Base-by-base conservation (phyloP, 495 filamentous ascomycete genomes). In the Daldinia decipiens region DNA sequence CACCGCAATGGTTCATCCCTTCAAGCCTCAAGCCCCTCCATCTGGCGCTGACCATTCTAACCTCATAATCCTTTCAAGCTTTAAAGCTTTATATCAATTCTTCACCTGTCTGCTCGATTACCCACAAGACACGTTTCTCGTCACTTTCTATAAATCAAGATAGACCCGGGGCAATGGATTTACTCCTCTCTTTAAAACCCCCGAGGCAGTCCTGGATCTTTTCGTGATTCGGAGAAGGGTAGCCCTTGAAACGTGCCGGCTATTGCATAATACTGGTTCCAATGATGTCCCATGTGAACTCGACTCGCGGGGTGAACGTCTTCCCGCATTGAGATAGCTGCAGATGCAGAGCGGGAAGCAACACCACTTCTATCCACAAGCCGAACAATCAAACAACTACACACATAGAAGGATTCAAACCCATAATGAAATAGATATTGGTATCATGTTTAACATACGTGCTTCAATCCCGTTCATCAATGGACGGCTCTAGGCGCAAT, bases 261-360 rank as follows among this genome's bases (percentile, higher is more conserved):
- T 38, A 34, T 50, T 26, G 43, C 43, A 47, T 53, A 31, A 53
- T 38, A 6, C 53, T 57, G 53, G 31, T 38, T 57, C 24, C 50
- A 47, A 47, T 47, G 43, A 47, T 47, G 43, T 47, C 24, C 43
- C 43, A 47, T 24, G 43, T 47, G 43, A 53, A 53, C 19, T 53
- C 26, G 27, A 53, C 17, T 53, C 50, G 27, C 26, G 50, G 50
- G 54, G 54, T 57, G 32, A 9, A 59, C 26, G 29, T 57, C 38
- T 65, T 52, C 39, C 63, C 63, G 26, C 38, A 52, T 34, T 59
- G 27, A 60, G 27, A 60, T 60, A 51, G 64, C 45, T 64, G 54
- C 59, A 67, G 69, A 59, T 61, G 70, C 65, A 65, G 29, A 59
- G 58, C 65, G 65, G 65, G 65, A 73, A 69, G 57, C 65, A 68